Evolutionary conservation across 257 asterid genomes (phyloP).

Genomic region (Coffea eugenioides): DNA sequence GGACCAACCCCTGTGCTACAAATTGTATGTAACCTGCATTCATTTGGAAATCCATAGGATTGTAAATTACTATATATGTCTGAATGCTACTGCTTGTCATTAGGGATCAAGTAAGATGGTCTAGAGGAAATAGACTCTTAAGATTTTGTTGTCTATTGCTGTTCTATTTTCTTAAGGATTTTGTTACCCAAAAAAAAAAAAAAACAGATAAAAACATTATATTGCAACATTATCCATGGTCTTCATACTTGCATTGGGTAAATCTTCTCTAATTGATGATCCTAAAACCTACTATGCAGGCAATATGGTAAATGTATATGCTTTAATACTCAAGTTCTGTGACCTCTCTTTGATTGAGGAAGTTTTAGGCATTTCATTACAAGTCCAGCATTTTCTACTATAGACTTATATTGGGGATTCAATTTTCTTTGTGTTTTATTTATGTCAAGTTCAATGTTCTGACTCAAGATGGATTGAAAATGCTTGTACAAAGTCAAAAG

Average conservation of each 20-base stretch:
- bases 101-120: not conserved
- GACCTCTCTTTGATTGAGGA: not conserved
- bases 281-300: not conserved
- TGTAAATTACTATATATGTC: not conserved
- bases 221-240: not conserved
- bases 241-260: not conserved
- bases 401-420: not conserved
- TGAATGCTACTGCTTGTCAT: too few relatives aligned
- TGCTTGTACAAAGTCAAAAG: not conserved
- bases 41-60: not conserved
- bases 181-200: not conserved
- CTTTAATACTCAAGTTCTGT: not conserved
- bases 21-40: conserved; percentile 55
- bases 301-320: not conserved
- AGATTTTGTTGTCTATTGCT: not conserved
- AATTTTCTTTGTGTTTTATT: not conserved
- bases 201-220: too few relatives aligned
- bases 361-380: not conserved
- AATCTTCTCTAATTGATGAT: not conserved
- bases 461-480: not conserved
- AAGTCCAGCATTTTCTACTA: not conserved
- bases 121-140: not conserved
- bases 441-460: too few relatives aligned
- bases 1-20: conserved; percentile 80
- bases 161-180: not conserved